These are phyloP conservation scores for Apiospora pterosperma DNA, from an alignment of 2,329 filamentous ascomycete genomes.

Conservation along the genomic window DNA sequence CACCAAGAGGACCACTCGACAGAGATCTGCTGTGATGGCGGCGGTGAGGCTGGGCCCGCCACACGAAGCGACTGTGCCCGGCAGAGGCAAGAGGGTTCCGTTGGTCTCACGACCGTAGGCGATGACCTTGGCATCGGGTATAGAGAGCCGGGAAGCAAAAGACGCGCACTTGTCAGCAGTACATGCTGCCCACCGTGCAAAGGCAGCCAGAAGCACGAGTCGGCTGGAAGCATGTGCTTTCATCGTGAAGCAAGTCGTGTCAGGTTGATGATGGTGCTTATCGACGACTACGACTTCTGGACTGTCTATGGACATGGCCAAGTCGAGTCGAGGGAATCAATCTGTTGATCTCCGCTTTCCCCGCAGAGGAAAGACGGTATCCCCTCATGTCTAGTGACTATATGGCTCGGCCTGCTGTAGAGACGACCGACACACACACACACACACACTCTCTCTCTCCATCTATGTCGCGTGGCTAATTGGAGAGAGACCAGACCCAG, in stretches of 20 bases:
- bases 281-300: too few species aligned
- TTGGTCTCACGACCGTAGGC: conserved; percentile 4
- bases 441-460: too few species aligned
- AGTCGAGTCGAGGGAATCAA: too few species aligned
- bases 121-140: conserved; percentile 8
- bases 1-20: conserved; percentile 11
- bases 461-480: too few species aligned
- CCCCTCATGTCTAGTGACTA: too few species aligned
- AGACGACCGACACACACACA: too few species aligned
- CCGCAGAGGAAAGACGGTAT: not conserved
- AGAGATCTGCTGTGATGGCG: conserved; percentile 10
- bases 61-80: conserved; percentile 12
- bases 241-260: not conserved
- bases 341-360: not conserved
- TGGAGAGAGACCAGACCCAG: too few species aligned
- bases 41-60: conserved; percentile 10
- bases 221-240: not conserved
- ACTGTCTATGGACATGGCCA: too few species aligned
- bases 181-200: not conserved
- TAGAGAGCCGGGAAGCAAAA: not conserved
- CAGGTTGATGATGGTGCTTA: not conserved
- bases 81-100: conserved; percentile 8
- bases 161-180: not conserved
- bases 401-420: too few species aligned
- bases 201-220: not conserved